Evolutionary conservation across 768 basidiomycete genomes (phyloP).

Genomic region (Psilocybe cyanescens): DNA sequence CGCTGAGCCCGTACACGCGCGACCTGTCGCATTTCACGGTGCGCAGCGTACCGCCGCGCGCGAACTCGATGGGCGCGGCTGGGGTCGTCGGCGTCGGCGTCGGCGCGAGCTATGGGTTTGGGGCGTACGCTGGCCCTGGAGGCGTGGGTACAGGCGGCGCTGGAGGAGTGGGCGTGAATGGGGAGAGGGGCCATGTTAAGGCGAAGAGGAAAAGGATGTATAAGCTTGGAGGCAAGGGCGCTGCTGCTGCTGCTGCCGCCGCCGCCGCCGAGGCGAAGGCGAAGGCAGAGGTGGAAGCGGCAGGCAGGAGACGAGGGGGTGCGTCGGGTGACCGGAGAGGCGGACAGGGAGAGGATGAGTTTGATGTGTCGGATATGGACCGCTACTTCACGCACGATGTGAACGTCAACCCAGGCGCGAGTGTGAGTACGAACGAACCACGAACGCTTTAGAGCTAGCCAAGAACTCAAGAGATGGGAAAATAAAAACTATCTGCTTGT

Average conservation of each 20-base stretch:
- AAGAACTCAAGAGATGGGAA: neutral
- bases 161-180: constrained; percentile 24
- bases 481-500: neutral
- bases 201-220: constrained; percentile 80
- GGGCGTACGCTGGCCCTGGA: neutral
- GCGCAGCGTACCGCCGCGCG: constrained; percentile 77
- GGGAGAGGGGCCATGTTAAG: constrained; percentile 62
- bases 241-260: constrained; percentile 18
- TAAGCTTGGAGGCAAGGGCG: constrained; percentile 51
- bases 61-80: constrained; percentile 5
- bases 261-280: neutral
- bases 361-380: constrained; percentile 76
- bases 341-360: constrained; percentile 38
- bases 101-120: constrained; percentile 13
- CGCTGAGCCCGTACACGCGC: constrained; percentile 91
- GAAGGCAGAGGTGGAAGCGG: neutral
- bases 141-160: neutral
- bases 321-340: neutral
- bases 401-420: neutral
- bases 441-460: neutral
- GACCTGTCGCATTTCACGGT: constrained; percentile 92
- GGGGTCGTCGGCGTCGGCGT: neutral
- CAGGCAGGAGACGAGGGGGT: constrained; percentile 1
- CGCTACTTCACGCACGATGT: constrained; percentile 54
- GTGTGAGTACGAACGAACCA: neutral